Base-by-base conservation (phyloP, 1,139 yeast species). In the Protomyces inouyei region DNA sequence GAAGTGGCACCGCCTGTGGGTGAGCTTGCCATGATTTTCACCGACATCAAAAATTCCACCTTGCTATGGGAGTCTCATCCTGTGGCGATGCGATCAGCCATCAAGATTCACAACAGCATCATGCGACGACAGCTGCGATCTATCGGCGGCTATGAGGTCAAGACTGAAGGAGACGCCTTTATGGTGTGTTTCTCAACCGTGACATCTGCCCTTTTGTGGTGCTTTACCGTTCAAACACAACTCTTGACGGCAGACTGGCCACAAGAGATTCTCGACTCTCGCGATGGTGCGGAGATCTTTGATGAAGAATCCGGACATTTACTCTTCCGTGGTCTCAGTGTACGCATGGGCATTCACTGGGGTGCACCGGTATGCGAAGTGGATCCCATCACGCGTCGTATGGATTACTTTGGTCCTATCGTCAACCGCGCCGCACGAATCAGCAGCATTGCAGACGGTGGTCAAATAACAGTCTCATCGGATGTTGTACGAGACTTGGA, bases 341-440 rank as follows among this genome's bases (percentile, higher is more conserved):
- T 93, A 10, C 83, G 99, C 72, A 93, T 93, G 98, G 98, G 98
- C 67, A 83, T 90, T 59, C 98, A 93, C 75, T 93, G 98, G 96
- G 99, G 99, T 66, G 81, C 88, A 0, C 98, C 99, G 0, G 97
- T 93, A 56, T 90, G 96, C 72, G 99, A 95, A 73, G 84, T 88
- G 3, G 98, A 93, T 78, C 87, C 93, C 65, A 91, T 92, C 65
- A 93, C 98, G 0, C 84, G 92, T 69, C 85, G 99, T 78, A 93
- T 95, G 98, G 99, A 93, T 76, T 93, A 93, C 75, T 88, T 93
- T 72, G 99, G 99, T 0, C 98, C 99, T 0, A 92, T 93, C 93
- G 99, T 93, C 35, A 93, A 93, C 73, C 82, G 97, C 65, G 90
- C 99, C 0, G 87, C 98, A 0, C 82, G 99, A 72, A 92, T 93